A percentile compares a stretch with the other conserved stretches of the same genome.
phyloP scores from a whole-genome alignment of 306 rosid genomes.

The Luffa acutangula region DNA sequence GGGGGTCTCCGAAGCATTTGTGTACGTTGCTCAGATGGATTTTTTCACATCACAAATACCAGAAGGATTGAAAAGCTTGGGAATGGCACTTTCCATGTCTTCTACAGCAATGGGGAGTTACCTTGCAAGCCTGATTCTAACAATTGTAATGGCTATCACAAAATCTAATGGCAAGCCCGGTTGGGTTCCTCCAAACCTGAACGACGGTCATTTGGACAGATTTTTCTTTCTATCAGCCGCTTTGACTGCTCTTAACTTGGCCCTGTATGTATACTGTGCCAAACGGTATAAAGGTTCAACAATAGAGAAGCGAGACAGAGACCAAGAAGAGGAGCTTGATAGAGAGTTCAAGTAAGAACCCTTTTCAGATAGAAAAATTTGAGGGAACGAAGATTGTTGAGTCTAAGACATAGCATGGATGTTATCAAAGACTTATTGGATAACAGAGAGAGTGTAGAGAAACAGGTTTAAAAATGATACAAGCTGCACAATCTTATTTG shows the following conservation, averaged over 20 bases:
- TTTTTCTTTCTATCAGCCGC: constrained; percentile 43
- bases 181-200: constrained; percentile 53
- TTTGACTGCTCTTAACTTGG: constrained; percentile 31
- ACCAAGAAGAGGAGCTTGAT: constrained; percentile 13
- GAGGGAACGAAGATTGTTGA: background rate
- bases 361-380: background rate
- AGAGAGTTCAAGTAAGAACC: constrained; percentile 5
- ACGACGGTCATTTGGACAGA: constrained; percentile 49
- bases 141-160: constrained; percentile 36
- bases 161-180: constrained; percentile 30
- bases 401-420: background rate
- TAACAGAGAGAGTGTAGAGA: background rate
- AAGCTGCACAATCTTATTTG: background rate
- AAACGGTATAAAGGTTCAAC: constrained; percentile 23
- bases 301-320: constrained; percentile 18
- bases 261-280: constrained; percentile 29
- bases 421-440: background rate
- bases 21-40: constrained; percentile 50
- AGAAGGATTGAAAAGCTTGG: constrained; percentile 43
- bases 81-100: constrained; percentile 44
- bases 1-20: constrained; percentile 44
- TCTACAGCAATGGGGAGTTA: constrained; percentile 46
- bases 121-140: constrained; percentile 34
- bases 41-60: constrained; percentile 42
- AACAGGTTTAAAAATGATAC: background rate